Evolutionary conservation across 805 yeast genomes (phyloP), one percentile per base, ranked within the genome.

Genomic region (Scheffersomyces stipitis): DNA sequence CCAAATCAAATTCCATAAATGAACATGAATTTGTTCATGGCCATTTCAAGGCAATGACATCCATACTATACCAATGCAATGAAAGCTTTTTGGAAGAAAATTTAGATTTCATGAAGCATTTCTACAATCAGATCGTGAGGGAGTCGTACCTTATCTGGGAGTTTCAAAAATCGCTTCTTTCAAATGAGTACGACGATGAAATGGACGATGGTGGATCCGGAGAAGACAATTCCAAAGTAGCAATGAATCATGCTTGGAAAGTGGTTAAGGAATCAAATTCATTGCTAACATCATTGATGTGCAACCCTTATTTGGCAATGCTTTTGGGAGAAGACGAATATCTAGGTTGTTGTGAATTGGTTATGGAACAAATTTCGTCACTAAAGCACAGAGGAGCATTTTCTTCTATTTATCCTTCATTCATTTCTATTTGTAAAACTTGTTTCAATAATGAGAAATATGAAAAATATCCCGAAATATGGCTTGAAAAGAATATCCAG

Each of bases 311-410:
- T n/a, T n/a, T n/a, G n/a, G n/a, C n/a, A n/a, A n/a, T n/a, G n/a
- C n/a, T n/a, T n/a, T 49, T 52, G 1, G 40, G 49, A 1, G 53
- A 56, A 12, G 47, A 45, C 2, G 27, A 30, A 5, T 52, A 74
- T n/a, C 33, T 65, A 10, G 32, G 44, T 3, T 48, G 70, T 20
- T 86, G 93, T 8, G 71, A 75, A 1, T 51, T 82, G 4, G 57
- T 87, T 3, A 69, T 84, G 39, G 73, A 66, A 8, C 95, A 89
- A 54, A 64, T 93, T 24, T 73, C 86, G 3, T 69, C 79, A 0
- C 82, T 90, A 15, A 77, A 90, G 30, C 98, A 93, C 49, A 75
- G 95, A 42, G 98, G 98, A 22, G 96, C 97, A 0, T 86, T 91
- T 44, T 82, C 95, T 7, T 81, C 97, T 0, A 83, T 90, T 0